Conservation (phyloP, 495 filamentous ascomycete species). For the Cercophora samala region DNA sequence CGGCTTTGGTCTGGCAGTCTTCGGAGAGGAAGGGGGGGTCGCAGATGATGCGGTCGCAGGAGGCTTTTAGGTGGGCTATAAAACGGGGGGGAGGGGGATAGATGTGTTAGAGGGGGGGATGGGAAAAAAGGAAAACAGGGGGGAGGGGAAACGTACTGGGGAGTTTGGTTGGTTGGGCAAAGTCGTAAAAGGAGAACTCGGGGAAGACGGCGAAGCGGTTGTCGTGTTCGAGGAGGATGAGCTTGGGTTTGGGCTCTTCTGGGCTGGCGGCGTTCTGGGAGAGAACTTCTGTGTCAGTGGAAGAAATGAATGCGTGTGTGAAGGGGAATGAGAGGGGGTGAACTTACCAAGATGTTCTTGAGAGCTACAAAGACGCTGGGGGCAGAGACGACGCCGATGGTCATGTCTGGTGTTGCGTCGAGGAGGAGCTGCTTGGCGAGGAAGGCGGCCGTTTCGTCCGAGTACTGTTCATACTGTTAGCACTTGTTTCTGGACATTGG, state of each 20-base stretch:
- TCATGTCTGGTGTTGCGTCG: constrained; percentile 48
- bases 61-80: constrained; percentile 55
- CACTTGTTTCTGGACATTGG: not conserved
- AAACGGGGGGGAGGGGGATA: not conserved
- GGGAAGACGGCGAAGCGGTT: constrained; percentile 64
- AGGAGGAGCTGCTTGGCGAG: constrained; percentile 61
- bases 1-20: constrained; percentile 80
- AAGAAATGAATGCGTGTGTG: too few relatives aligned
- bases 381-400: constrained; percentile 66
- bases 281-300: too few relatives aligned
- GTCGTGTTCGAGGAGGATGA: constrained; percentile 69
- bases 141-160: constrained; percentile 43
- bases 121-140: constrained; percentile 14
- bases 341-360: constrained; percentile 60
- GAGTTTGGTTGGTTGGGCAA: constrained; percentile 59
- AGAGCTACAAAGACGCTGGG: constrained; percentile 74
- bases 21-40: constrained; percentile 77
- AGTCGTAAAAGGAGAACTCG: constrained; percentile 73
- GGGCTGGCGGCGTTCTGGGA: constrained; percentile 30
- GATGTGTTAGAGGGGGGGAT: too few relatives aligned
- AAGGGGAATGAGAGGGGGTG: constrained; percentile 7
- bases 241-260: constrained; percentile 45
- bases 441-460: constrained; percentile 60
- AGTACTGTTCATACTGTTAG: constrained; percentile 53
- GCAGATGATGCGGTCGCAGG: constrained; percentile 62